Conservation (phyloP, 495 filamentous ascomycete genomes). For the Oidiodendron maius region DNA sequence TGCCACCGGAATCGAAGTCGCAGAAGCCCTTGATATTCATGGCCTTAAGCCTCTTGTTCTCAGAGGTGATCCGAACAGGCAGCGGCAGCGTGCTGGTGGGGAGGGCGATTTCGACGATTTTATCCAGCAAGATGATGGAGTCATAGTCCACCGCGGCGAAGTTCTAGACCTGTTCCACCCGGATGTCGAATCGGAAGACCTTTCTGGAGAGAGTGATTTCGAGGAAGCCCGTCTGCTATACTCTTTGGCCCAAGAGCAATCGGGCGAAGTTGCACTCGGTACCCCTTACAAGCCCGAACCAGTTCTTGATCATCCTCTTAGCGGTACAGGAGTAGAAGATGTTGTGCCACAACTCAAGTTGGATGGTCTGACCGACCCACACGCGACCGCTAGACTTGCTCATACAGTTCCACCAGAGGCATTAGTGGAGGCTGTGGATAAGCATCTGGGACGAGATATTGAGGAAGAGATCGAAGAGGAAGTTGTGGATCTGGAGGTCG, state of each 20-base stretch:
- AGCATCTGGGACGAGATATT: not conserved
- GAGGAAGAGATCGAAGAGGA: constrained; percentile 2
- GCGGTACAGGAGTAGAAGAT: constrained; percentile 21
- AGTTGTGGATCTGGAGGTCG: not conserved
- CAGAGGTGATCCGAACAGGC: constrained; percentile 1
- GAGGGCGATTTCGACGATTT: constrained; percentile 17
- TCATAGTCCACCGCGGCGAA: constrained; percentile 32
- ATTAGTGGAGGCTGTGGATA: not conserved
- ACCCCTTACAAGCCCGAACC: not conserved
- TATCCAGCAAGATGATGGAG: constrained; percentile 25
- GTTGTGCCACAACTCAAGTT: constrained; percentile 14
- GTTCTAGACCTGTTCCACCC: constrained; percentile 28
- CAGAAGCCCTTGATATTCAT: constrained; percentile 12
- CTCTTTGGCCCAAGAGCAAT: constrained; percentile 2
- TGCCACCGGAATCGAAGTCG: constrained; percentile 35
- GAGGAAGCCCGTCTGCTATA: constrained; percentile 1
- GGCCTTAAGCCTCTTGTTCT: constrained; percentile 3
- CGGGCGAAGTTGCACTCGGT: constrained; percentile 7
- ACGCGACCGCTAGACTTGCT: not conserved
- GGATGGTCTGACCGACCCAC: constrained; percentile 14
- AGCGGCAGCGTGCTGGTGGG: constrained; percentile 5
- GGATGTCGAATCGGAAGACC: constrained; percentile 9
- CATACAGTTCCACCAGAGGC: not conserved
- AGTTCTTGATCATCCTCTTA: constrained; percentile 1
- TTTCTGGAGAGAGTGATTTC: constrained; percentile 1